phyloP scores from a whole-genome alignment of 805 yeast genomes.

The Blastobotrys americana region DNA sequence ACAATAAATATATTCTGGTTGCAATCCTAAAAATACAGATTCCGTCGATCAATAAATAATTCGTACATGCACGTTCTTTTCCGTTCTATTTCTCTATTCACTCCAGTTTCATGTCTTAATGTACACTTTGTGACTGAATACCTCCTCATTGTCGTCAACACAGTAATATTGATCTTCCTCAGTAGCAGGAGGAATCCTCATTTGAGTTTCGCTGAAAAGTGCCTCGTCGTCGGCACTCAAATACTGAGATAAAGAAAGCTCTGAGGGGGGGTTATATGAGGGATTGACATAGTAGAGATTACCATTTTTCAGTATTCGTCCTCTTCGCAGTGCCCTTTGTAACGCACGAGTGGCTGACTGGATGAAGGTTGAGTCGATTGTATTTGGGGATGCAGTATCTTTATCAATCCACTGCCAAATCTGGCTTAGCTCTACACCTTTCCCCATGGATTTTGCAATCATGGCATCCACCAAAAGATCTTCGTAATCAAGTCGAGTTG shows the following conservation, averaged over 20 bases:
- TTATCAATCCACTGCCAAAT: slow-evolving; percentile 25
- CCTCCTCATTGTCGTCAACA: slow-evolving; percentile 31
- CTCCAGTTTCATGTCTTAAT: background rate
- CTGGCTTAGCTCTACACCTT: slow-evolving; percentile 22
- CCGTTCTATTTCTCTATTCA: slow-evolving; percentile 2
- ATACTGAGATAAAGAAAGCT: slow-evolving; percentile 27
- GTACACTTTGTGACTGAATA: slow-evolving; percentile 31
- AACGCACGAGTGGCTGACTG: slow-evolving; percentile 33
- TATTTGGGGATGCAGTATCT: slow-evolving; percentile 21
- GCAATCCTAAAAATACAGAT: too few species aligned
- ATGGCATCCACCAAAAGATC: slow-evolving; percentile 30
- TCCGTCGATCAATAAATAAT: too few species aligned
- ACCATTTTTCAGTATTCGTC: slow-evolving; percentile 27
- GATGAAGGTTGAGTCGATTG: slow-evolving; percentile 29
- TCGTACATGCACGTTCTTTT: too few species aligned
- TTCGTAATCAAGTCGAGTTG: slow-evolving; percentile 25
- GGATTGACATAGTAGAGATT: slow-evolving; percentile 27
- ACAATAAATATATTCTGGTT: background rate
- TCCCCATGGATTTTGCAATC: slow-evolving; percentile 26
- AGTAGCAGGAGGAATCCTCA: slow-evolving; percentile 31
- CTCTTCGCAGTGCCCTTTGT: slow-evolving; percentile 32
- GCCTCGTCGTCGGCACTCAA: slow-evolving; percentile 32
- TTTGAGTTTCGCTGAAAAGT: slow-evolving; percentile 28
- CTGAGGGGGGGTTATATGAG: slow-evolving; percentile 28
- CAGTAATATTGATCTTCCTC: slow-evolving; percentile 26